A percentile compares a stretch with the other conserved stretches of the same genome.
Evolutionary conservation across 768 basidiomycete species (phyloP).

Genomic region (Psilocybe subaeruginosa): DNA sequence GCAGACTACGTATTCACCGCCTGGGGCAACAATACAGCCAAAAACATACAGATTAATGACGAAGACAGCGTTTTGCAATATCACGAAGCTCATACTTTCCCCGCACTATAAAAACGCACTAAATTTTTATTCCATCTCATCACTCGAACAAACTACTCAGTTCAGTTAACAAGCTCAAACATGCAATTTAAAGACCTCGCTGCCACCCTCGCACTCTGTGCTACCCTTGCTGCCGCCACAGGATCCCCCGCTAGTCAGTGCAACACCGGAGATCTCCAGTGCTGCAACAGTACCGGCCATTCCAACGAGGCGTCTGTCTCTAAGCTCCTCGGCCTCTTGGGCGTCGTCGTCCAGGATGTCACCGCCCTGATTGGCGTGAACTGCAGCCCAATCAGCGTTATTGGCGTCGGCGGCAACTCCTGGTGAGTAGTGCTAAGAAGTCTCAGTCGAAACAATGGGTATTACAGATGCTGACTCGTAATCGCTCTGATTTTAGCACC

Average conservation of each 20-base stretch:
- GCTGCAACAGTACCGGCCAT: slow-evolving; percentile 23
- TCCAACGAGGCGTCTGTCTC: slow-evolving; percentile 4
- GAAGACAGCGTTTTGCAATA: background rate
- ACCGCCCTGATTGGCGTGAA: slow-evolving; percentile 14
- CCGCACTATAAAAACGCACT: background rate
- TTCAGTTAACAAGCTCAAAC: slow-evolving; percentile 5
- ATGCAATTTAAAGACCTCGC: slow-evolving; percentile 20
- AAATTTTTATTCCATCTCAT: background rate
- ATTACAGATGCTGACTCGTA: too few species aligned
- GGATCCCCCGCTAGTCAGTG: slow-evolving; percentile 18
- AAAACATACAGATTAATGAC: background rate
- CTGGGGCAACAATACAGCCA: background rate
- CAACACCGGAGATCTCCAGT: slow-evolving; percentile 27
- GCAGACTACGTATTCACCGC: background rate
- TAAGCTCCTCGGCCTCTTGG: slow-evolving; percentile 23
- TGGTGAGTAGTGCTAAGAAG: too few species aligned
- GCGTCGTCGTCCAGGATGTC: slow-evolving; percentile 18
- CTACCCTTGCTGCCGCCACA: slow-evolving; percentile 21
- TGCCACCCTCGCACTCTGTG: slow-evolving; percentile 6
- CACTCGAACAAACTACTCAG: slow-evolving; percentile 13
- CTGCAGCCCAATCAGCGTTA: too few species aligned
- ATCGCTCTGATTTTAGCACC: too few species aligned
- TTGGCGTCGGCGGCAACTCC: too few species aligned
- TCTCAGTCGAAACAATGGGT: too few species aligned
- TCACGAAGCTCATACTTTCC: background rate